These are phyloP conservation scores for Dissoconium aciculare DNA, from an alignment of 2,329 filamentous ascomycete species.

Conservation along the genomic window DNA sequence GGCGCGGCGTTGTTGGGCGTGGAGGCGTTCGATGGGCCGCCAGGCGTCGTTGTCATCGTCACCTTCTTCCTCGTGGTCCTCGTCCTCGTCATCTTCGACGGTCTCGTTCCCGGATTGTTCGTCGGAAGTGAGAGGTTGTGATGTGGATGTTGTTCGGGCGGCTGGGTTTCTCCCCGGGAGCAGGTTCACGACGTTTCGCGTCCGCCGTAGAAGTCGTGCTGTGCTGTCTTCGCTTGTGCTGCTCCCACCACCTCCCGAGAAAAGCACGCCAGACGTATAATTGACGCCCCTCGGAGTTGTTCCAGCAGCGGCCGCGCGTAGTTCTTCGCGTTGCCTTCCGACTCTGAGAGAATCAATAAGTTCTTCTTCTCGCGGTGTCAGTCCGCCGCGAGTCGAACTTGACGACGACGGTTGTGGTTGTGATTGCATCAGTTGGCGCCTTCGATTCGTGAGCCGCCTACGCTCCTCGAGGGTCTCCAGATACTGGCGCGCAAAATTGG, in stretches of 20 bases:
- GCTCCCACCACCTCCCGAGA: constrained; percentile 5
- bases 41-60: not conserved
- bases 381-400: constrained; percentile 32
- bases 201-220: constrained; percentile 13
- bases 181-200: constrained; percentile 18
- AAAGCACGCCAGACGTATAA: constrained; percentile 25
- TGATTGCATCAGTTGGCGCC: too few relatives aligned
- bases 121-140: too few relatives aligned
- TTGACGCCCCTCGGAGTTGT: constrained; percentile 28
- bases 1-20: not conserved
- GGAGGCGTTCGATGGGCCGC: not conserved
- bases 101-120: too few relatives aligned
- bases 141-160: too few relatives aligned
- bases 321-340: constrained; percentile 29
- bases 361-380: constrained; percentile 32
- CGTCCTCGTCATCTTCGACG: too few relatives aligned
- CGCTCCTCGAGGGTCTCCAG: constrained; percentile 4
- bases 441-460: constrained; percentile 4
- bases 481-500: constrained; percentile 5
- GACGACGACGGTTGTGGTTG: constrained; percentile 9
- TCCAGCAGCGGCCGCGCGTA: constrained; percentile 22
- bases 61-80: constrained; percentile 1
- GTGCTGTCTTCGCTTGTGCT: not conserved
- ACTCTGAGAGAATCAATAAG: constrained; percentile 33
- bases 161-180: constrained; percentile 17